phyloP scores from a whole-genome alignment of 352 stramenopile species.

The Thraustochytrium sp. region DNA sequence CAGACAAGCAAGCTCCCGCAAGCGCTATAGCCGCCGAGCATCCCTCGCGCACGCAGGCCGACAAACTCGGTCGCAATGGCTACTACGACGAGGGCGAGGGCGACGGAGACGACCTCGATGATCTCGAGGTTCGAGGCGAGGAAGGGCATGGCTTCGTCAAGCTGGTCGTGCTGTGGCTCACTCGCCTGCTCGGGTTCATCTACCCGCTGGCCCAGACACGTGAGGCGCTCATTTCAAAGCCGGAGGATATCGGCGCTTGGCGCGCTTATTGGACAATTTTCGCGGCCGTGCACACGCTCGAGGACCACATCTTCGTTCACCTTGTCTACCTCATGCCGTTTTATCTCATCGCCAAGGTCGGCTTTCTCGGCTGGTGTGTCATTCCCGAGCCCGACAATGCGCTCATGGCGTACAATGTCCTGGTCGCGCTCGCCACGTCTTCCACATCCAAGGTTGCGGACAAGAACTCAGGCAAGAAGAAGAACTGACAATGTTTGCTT shows the following conservation, averaged over 20 bases:
- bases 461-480: not conserved
- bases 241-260: not conserved
- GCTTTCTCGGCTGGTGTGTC: constrained; percentile 19
- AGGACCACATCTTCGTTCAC: constrained; percentile 16
- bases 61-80: not conserved
- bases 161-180: constrained; percentile 16
- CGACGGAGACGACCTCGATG: not conserved
- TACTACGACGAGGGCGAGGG: not conserved
- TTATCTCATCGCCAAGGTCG: not conserved
- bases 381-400: constrained; percentile 1
- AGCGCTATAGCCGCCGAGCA: not conserved
- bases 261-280: constrained; percentile 35
- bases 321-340: not conserved
- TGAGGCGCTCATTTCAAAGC: not conserved
- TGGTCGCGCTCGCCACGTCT: not conserved
- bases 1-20: not conserved
- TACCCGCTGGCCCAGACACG: constrained; percentile 29
- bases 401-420: not conserved
- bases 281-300: constrained; percentile 21
- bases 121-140: not conserved
- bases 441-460: not conserved
- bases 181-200: constrained; percentile 17
- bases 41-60: not conserved
- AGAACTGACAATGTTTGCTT: not conserved
- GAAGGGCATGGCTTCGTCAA: not conserved